Evolutionary conservation across 148 eudicot species (phyloP).

Genomic region (Cornus florida): DNA sequence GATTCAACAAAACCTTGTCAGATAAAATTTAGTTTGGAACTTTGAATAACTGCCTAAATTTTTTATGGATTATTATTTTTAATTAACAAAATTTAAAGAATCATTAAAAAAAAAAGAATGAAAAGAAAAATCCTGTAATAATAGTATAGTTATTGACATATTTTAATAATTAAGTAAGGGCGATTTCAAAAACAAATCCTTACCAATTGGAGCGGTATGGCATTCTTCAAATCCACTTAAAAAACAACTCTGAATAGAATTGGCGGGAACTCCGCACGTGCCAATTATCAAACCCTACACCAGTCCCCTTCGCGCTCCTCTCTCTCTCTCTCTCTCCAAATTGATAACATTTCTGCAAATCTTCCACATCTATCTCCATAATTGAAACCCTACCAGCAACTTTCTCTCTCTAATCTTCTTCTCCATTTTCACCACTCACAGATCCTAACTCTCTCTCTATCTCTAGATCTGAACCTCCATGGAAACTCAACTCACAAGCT

Average conservation of each 20-base stretch:
- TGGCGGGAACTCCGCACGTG: constrained; percentile 31
- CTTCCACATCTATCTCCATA: neutral
- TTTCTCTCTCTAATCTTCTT: neutral
- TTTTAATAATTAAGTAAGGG: too few species aligned
- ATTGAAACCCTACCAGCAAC: neutral
- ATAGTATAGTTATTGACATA: too few species aligned
- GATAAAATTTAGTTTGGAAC: too few species aligned
- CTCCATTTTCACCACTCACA: neutral
- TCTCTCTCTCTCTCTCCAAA: constrained; percentile 16
- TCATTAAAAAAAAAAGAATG: too few species aligned
- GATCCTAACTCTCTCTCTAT: neutral
- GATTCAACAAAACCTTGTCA: too few species aligned
- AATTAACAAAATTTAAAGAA: too few species aligned
- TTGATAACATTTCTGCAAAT: neutral
- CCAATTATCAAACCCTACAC: constrained; percentile 15
- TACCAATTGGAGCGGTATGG: too few species aligned
- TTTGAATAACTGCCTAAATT: too few species aligned
- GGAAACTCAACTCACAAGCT: constrained; percentile 19
- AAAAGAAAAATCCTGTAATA: too few species aligned
- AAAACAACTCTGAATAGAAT: neutral
- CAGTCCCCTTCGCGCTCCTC: neutral
- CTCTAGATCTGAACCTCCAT: constrained; percentile 15
- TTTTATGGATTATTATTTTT: too few species aligned
- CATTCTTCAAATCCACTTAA: too few species aligned
- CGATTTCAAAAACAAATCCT: too few species aligned